Evolutionary conservation across 371 early-diverging fungal species (phyloP), one percentile per base, ranked within the genome.

Genomic region (Mortierella sp.): DNA sequence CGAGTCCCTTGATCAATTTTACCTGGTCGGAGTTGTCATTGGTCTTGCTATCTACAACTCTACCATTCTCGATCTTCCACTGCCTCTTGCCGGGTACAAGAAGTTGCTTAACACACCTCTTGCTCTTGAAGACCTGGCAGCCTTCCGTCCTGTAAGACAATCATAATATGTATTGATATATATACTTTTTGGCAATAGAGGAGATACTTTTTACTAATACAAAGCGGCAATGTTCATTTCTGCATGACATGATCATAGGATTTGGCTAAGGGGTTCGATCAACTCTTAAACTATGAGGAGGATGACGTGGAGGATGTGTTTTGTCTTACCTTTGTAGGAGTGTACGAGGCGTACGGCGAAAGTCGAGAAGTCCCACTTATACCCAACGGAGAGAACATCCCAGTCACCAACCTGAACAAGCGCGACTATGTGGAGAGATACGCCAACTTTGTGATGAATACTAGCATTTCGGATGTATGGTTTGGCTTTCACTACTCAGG

Each of bases 11-110:
- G 96, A 97, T 79, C 94, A 94, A 84, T 99, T 94, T 84, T 96
- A 94, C 70, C 84, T 99, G 59, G 95, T 97, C 2, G 99, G 99
- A 28, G 90, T 95, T 16, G 92, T 99, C 20, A 89, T 98, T 35
- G 99, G 98, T 0, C 81, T 98, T 61, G 97, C 97, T 24, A 94
- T 99, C 22, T 96, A 97, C 83, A 97, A 99, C 81, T 93, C 94
- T 26, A 95, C 93, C 35, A 94, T 96, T 72, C 84, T 99, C 11
- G 97, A 97, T 79, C 88, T 97, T 16, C 96, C 94, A 54, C 88
- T 99, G 57, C 97, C 99, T 0, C 85, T 92, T 35, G 96, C 96
- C 1, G 93, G 94, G 64, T 99, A 96, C 79, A 97, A 97, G 84
- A 99, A 98, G 85, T 86, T 99, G n/a, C 85, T 98, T 55, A 89